Evolutionary conservation across 2,329 filamentous ascomycete species (phyloP), one percentile per base, ranked within the genome.

Genomic region (Colletotrichum costaricense): DNA sequence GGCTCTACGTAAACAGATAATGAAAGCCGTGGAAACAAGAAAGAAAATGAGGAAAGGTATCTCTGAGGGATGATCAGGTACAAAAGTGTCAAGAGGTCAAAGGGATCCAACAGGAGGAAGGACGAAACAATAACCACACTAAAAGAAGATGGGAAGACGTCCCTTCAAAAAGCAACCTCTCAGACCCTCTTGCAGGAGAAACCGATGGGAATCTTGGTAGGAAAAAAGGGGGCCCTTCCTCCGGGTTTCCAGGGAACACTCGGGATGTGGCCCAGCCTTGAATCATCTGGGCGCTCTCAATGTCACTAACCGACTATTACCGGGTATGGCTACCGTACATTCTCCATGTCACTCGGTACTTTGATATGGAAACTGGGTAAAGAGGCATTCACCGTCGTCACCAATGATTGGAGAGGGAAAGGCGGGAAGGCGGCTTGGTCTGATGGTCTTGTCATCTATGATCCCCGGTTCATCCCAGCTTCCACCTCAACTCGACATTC

Each of bases 251-350:
- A 67, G 63, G 35, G 35, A 19, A 67, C 42, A 49, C 54, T 57
- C 67, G 62, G 62, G 55, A 67, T 71, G 63, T 71, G 63, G 63
- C 68, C 63, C 68, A 66, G 68, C 33, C 35, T 57, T 35, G 30
- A 33, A 54, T 16, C 28, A 35, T 71, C 63, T 56, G 55, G 68
- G 68, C 63, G 56, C 63, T 46, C 54, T 35, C 30, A 59, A 49
- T 35, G 30, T 16, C 24, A 24, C 24, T 56, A 49, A 49, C 42
- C 2, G 42, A 49, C 33, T 30, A 57, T 19, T 19, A 30, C 55
- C 33, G 8, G 22, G 9, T 22, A 22, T 60, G 19, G 16, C 30
- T 33, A 28, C 7, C 33, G 33, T 67, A 57, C 63, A n/a, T 28
- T 56, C 33, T 46, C 62, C 57, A 55, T 55, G 38, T 54, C 28